Conservation (phyloP, 2,329 filamentous ascomycete genomes). For the Simplicillium sp. region DNA sequence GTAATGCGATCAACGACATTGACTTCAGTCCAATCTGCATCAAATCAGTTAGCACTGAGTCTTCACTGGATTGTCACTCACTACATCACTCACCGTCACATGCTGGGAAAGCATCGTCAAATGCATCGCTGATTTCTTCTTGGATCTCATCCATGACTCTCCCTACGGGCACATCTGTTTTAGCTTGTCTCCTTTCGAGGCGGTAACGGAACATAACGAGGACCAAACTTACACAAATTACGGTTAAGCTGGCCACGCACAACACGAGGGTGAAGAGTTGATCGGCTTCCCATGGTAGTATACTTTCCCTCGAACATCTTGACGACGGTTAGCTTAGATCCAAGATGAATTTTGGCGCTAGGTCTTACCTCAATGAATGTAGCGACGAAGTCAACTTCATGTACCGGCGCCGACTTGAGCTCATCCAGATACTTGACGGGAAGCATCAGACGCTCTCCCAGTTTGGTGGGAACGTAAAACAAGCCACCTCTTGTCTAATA, state of each 20-base stretch:
- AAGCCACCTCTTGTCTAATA: too few species aligned
- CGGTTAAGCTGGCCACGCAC: constrained; percentile 15
- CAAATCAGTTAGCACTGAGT: background rate
- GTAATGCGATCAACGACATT: constrained; percentile 12
- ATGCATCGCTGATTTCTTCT: constrained; percentile 13
- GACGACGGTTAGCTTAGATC: background rate
- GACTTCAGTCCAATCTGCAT: constrained; percentile 14
- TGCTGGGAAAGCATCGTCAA: constrained; percentile 10
- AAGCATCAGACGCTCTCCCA: too few species aligned
- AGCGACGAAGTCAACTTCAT: constrained; percentile 16
- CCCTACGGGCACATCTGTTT: background rate
- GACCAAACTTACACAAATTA: constrained; percentile 7
- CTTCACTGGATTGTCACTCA: background rate
- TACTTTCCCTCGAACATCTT: constrained; percentile 21
- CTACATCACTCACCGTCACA: constrained; percentile 7
- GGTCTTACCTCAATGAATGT: constrained; percentile 14
- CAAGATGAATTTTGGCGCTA: background rate
- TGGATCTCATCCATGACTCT: constrained; percentile 10
- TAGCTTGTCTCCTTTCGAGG: background rate
- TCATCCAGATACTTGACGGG: too few species aligned
- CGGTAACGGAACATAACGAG: background rate
- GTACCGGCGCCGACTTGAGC: too few species aligned
- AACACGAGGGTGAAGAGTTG: constrained; percentile 16
- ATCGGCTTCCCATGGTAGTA: constrained; percentile 18
- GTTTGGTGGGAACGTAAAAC: too few species aligned